Evolutionary conservation across 2,329 filamentous ascomycete genomes (phyloP), one percentile per base, ranked within the genome.

Genomic region (Aspergillus intermedius): DNA sequence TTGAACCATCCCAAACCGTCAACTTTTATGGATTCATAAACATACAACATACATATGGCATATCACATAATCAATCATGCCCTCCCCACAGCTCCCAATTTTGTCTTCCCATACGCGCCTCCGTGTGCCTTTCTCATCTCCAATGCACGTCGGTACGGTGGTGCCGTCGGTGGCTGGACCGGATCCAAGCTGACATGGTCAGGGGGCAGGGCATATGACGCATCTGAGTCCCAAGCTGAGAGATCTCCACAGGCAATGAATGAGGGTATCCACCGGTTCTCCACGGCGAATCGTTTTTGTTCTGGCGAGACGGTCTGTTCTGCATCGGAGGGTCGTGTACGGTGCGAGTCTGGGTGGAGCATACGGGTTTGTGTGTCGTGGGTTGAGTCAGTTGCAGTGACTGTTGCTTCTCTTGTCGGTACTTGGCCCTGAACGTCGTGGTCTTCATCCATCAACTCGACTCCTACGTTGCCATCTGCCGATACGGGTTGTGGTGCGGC

Each of bases 231-330:
- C 73, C 91, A 98, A 9, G 88, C 84, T 21, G 90, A 94, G 46
- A 98, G 77, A 70, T 98, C 93, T 42, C 93, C 93, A 66, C 93
- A 98, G n/a, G 93, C 91, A 60, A 98, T 80, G 65, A 98, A 98
- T 0, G 91, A 90, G 3, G 91, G 90, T 58, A 97, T 91, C 90
- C 91, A 97, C 45, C 86, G 75, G 25, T 76, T 68, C 51, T 82
- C 76, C 48, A 64, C 54, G 54, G 64, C 56, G 45, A 65, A 67
- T 41, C 60, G 62, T 43, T 60, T 56, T 12, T 30, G 25, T 12
- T 40, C 37, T 22, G 37, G 10, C 3, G 37, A 19, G 2, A 52
- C 45, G 2, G 54, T 46, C 1, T 50, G 47, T 21, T 60, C 58
- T 13, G 59, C 56, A 2, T 57, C 49, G 5, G 60, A 48, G 1